These are phyloP conservation scores for Coemansia sp. DNA, from an alignment of 192 early-diverging fungal species.

Conservation along the genomic window DNA sequence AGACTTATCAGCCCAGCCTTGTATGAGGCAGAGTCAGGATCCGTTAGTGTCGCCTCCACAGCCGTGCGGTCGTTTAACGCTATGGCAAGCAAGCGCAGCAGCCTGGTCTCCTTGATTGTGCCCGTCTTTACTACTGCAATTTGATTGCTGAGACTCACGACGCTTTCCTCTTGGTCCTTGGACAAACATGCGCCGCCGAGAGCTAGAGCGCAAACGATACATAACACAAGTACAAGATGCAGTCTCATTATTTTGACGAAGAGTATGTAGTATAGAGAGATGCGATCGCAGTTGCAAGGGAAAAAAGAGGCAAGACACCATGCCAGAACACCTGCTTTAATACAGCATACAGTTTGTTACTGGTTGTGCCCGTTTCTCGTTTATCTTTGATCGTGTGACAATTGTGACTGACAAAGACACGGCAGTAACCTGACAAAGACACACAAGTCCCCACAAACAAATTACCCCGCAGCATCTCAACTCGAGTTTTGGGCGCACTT, in stretches of 20 bases:
- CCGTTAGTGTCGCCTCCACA: slow-evolving; percentile 40
- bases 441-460: neutral
- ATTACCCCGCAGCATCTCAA: neutral
- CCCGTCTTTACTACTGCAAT: slow-evolving; percentile 21
- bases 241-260: neutral
- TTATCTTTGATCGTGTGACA: neutral
- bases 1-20: slow-evolving; percentile 47
- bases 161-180: slow-evolving; percentile 18
- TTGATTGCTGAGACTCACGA: slow-evolving; percentile 16
- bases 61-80: slow-evolving; percentile 46
- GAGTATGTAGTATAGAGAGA: neutral
- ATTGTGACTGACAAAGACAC: slow-evolving; percentile 3
- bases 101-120: slow-evolving; percentile 24
- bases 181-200: slow-evolving; percentile 14
- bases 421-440: neutral
- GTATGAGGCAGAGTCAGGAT: slow-evolving; percentile 37
- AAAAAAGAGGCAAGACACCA: neutral
- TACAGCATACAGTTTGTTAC: neutral
- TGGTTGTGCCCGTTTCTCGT: neutral
- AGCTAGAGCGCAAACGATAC: neutral
- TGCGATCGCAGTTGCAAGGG: neutral
- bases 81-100: slow-evolving; percentile 25
- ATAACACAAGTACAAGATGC: neutral
- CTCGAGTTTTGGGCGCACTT: no score
- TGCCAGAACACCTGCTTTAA: neutral